Base-by-base conservation (phyloP, 1,284 basidiomycete genomes). In the Tilletia setariae region DNA sequence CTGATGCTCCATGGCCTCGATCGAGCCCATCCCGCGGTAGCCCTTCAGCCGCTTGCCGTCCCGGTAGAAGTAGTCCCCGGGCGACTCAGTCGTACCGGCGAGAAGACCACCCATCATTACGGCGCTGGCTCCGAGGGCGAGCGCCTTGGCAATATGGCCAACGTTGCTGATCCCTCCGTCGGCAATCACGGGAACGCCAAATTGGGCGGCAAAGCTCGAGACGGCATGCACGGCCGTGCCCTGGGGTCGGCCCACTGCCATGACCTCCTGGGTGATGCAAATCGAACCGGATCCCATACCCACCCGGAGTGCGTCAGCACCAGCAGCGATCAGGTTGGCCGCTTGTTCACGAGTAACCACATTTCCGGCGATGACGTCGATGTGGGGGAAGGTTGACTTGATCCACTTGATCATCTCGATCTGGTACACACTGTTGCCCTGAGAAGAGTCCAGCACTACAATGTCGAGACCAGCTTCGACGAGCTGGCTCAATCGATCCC, bases 61-160 rank as follows among this genome's bases (percentile, higher is more conserved):
- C 83, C 97, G 93, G 84, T 95, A 97, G 84, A 95, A 98, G 86
- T 97, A 99, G 85, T 98, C 94, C 76, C 96, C 96, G 0, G 96
- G 95, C 0, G 94, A 93, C 84, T 99, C 95, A 72, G 93, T 91
- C 56, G 95, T 98, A 43, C 96, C 95, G 19, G 95, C 96, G 32
- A 99, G 87, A 67, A 98, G 85, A 28, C 94, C 92, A 66, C 95
- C 95, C 95, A 98, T 98, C 95, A 98, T 98, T 71, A 98, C 94
- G 7, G 93, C 94, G 30, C 90, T 89, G 4, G 95, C 95, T 69
- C 95, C 95, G 30, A 99, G 88, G 3, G 93, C 87, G 62, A 98
- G 85, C 1, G 95, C 95, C 86, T 99, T 99, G 82, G 97, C 94
- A 78, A 98, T 92, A 84, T 99, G 95, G 0, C 95, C 95, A 43